phyloP scores from a whole-genome alignment of 2,329 filamentous ascomycete species.

The Monilinia laxa region DNA sequence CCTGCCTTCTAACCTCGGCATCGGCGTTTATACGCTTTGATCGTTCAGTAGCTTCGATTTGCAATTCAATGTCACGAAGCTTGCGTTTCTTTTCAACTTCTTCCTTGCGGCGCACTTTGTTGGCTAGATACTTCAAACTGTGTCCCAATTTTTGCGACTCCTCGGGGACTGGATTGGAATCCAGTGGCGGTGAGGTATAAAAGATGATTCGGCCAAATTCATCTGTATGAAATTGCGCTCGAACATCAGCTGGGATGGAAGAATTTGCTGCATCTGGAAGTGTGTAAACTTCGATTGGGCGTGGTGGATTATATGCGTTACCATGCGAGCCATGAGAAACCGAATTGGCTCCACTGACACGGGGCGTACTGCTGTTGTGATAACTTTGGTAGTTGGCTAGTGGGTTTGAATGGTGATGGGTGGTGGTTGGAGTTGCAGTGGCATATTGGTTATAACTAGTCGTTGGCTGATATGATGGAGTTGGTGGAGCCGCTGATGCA shows the following conservation, averaged over 20 bases:
- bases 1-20: slow-evolving; percentile 24
- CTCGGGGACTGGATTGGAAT: slow-evolving; percentile 40
- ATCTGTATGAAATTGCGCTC: slow-evolving; percentile 65
- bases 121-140: slow-evolving; percentile 51
- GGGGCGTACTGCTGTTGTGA: slow-evolving; percentile 30
- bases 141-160: slow-evolving; percentile 44
- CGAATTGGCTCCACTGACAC: slow-evolving; percentile 26
- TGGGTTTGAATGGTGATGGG: slow-evolving; percentile 34
- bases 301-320: slow-evolving; percentile 57
- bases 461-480: slow-evolving; percentile 33
- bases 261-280: slow-evolving; percentile 63
- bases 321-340: slow-evolving; percentile 28
- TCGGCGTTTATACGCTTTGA: slow-evolving; percentile 33
- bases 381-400: slow-evolving; percentile 34
- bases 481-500: slow-evolving; percentile 32
- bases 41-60: slow-evolving; percentile 36
- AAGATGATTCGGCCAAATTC: slow-evolving; percentile 64
- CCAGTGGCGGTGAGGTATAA: slow-evolving; percentile 64
- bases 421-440: slow-evolving; percentile 28
- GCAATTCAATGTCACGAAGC: slow-evolving; percentile 32
- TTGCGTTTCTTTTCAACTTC: slow-evolving; percentile 39
- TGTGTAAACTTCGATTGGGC: slow-evolving; percentile 62
- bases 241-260: slow-evolving; percentile 62
- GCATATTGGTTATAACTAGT: slow-evolving; percentile 31
- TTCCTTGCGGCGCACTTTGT: slow-evolving; percentile 44